phyloP scores from a whole-genome alignment of 2,329 filamentous ascomycete species.

The Penicillium sp. region DNA sequence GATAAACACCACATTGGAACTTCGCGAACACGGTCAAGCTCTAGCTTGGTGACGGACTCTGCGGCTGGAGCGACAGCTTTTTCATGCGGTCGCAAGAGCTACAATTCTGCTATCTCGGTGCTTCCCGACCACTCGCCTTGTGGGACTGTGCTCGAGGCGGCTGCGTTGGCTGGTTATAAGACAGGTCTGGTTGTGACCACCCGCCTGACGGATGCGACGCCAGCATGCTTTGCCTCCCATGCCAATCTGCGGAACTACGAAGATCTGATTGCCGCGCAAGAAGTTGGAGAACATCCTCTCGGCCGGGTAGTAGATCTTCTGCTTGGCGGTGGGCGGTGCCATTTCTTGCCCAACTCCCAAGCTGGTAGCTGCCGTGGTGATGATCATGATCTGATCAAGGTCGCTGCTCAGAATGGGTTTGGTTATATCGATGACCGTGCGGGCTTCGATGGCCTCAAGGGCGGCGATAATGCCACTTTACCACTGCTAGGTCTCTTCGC shows the following conservation, averaged over 20 bases:
- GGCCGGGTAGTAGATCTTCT: slow-evolving; percentile 88
- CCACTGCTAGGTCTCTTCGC: slow-evolving; percentile 87
- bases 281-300: slow-evolving; percentile 82
- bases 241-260: slow-evolving; percentile 76
- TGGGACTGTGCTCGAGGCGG: slow-evolving; percentile 89
- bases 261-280: slow-evolving; percentile 87
- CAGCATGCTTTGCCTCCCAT: slow-evolving; percentile 90
- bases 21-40: slow-evolving; percentile 79
- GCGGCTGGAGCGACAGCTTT: slow-evolving; percentile 98
- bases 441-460: slow-evolving; percentile 71
- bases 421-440: slow-evolving; percentile 69
- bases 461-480: slow-evolving; percentile 66
- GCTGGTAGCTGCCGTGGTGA: slow-evolving; percentile 79
- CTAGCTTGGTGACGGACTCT: slow-evolving; percentile 86
- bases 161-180: slow-evolving; percentile 84
- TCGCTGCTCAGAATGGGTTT: slow-evolving; percentile 78
- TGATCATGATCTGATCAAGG: slow-evolving; percentile 67
- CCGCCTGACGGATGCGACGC: slow-evolving; percentile 90
- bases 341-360: slow-evolving; percentile 82
- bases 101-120: slow-evolving; percentile 93
- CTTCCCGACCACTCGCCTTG: slow-evolving; percentile 82
- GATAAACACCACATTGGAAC: slow-evolving; percentile 89
- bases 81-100: slow-evolving; percentile 87
- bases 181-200: slow-evolving; percentile 96
- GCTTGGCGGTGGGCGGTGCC: slow-evolving; percentile 87